Percentiles rank a stretch among this genome's conserved stretches.
Evolutionary conservation across 1,284 basidiomycete genomes (phyloP).

Genomic region (Anthracocystis panici-leucophaei): DNA sequence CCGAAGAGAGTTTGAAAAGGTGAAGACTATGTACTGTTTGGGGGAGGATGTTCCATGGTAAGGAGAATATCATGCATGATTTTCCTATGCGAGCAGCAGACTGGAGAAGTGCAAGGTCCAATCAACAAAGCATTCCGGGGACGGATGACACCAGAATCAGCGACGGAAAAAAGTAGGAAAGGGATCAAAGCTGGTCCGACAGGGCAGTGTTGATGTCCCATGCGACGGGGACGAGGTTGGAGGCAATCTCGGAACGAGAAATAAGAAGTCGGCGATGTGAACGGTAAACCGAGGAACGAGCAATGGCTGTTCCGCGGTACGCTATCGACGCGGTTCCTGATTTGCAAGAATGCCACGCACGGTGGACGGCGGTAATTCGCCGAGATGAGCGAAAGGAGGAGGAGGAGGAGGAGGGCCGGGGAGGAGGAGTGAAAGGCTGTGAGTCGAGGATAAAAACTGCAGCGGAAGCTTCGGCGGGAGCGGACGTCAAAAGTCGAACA

Average conservation of each 20-base stretch:
- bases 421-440: not conserved
- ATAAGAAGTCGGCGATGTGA: conserved; percentile 3
- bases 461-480: conserved; percentile 20
- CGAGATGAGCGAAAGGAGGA: not conserved
- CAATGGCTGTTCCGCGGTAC: too few species aligned
- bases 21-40: conserved; percentile 1
- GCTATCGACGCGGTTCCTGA: not conserved
- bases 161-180: conserved; percentile 12
- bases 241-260: not conserved
- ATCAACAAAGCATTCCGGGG: conserved; percentile 1
- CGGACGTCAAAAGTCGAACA: conserved; percentile 12
- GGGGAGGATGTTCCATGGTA: conserved; percentile 30
- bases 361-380: conserved; percentile 8
- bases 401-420: not conserved
- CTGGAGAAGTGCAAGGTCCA: conserved; percentile 11
- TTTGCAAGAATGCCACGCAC: not conserved
- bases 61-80: conserved; percentile 37
- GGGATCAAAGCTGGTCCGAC: not conserved
- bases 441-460: conserved; percentile 28
- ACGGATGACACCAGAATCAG: conserved; percentile 4
- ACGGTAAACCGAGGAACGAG: not conserved
- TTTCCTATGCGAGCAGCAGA: conserved; percentile 25
- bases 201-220: not conserved
- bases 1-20: conserved; percentile 3
- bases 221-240: conserved; percentile 7